These are phyloP conservation scores for Nothomitra cinnamomea DNA, from an alignment of 2,329 filamentous ascomycete genomes.

Conservation along the genomic window DNA sequence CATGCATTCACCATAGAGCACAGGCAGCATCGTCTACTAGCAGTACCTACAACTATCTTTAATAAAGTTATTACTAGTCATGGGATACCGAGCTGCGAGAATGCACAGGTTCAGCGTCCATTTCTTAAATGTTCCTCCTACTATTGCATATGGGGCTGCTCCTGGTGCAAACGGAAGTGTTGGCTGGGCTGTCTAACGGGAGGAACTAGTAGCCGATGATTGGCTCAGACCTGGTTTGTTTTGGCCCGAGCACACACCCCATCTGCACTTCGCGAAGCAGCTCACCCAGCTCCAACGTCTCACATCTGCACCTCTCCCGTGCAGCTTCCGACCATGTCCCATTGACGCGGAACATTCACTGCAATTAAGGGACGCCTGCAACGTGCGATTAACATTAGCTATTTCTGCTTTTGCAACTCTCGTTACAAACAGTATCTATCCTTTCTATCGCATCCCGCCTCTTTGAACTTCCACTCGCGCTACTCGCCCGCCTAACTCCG, in stretches of 20 bases:
- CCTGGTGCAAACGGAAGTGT: too few relatives aligned
- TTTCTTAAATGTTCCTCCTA: too few relatives aligned
- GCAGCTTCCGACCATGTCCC: not conserved
- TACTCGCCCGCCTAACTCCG: not conserved
- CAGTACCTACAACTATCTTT: not conserved
- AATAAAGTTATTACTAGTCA: not conserved
- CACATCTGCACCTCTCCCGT: not conserved
- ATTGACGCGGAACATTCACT: not conserved
- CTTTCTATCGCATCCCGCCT: not conserved
- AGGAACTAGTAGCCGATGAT: not conserved
- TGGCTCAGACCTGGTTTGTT: not conserved
- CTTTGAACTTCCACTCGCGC: not conserved
- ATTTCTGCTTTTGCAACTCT: not conserved
- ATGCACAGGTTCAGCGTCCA: too few relatives aligned
- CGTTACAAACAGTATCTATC: not conserved
- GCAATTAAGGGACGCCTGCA: too few relatives aligned
- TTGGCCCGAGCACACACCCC: not conserved
- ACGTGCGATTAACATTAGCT: not conserved
- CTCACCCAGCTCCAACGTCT: not conserved
- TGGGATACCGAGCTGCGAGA: not conserved
- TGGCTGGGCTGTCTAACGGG: too few relatives aligned
- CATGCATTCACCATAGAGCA: not conserved
- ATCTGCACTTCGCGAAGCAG: not conserved
- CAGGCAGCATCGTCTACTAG: not conserved
- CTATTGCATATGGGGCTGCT: not conserved